These are phyloP conservation scores for Infundibulicybe gibba DNA, from an alignment of 768 basidiomycete genomes.

Conservation along the genomic window DNA sequence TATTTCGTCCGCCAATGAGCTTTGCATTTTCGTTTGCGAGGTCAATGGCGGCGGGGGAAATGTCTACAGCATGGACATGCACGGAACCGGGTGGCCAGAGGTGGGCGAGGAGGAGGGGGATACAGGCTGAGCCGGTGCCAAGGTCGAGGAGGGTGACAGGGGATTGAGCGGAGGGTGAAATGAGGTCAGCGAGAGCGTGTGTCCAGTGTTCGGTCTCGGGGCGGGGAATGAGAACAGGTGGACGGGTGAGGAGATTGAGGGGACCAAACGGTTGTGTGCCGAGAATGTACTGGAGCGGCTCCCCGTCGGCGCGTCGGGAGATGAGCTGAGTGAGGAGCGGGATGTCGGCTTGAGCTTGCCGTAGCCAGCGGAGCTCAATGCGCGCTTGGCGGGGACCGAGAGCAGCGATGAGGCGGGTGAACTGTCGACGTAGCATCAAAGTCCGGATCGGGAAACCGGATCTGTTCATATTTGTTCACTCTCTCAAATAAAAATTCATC, in stretches of 20 bases:
- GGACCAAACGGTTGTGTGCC: conserved; percentile 88
- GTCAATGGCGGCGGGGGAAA: conserved; percentile 54
- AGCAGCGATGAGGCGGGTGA: conserved; percentile 18
- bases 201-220: conserved; percentile 93
- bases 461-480: background rate
- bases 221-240: conserved; percentile 89
- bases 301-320: conserved; percentile 55
- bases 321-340: conserved; percentile 43
- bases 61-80: conserved; percentile 63
- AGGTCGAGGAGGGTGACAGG: conserved; percentile 70
- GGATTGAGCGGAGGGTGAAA: conserved; percentile 29
- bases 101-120: conserved; percentile 79
- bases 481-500: background rate
- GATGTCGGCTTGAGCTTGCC: conserved; percentile 17
- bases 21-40: conserved; percentile 48
- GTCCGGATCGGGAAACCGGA: background rate
- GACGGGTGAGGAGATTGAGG: conserved; percentile 64
- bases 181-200: conserved; percentile 49
- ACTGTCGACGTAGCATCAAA: conserved; percentile 10
- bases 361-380: conserved; percentile 43
- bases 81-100: conserved; percentile 54
- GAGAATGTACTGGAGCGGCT: conserved; percentile 90
- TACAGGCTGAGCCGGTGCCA: conserved; percentile 91
- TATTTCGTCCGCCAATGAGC: conserved; percentile 28
- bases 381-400: conserved; percentile 34